These are phyloP conservation scores for Cordyceps javanica DNA, from an alignment of 2,329 filamentous ascomycete genomes.

Conservation along the genomic window DNA sequence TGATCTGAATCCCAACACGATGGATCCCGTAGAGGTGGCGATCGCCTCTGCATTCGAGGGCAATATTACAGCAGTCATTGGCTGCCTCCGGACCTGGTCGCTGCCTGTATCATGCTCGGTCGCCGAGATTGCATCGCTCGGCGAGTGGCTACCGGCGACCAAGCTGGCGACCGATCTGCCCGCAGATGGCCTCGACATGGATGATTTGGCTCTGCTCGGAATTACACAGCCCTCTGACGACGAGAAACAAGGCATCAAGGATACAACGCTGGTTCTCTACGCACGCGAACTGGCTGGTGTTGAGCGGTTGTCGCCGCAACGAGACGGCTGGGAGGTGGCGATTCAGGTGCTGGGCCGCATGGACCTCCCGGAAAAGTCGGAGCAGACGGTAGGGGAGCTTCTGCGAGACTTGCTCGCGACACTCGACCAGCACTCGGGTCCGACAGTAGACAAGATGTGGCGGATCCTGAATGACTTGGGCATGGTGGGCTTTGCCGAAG, in stretches of 20 bases:
- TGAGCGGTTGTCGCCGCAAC: slow-evolving; percentile 39
- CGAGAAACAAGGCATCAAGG: slow-evolving; percentile 62
- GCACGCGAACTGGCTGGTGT: slow-evolving; percentile 59
- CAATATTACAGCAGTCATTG: slow-evolving; percentile 69
- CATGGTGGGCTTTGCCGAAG: slow-evolving; percentile 71
- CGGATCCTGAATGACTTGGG: slow-evolving; percentile 70
- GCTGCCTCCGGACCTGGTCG: slow-evolving; percentile 73
- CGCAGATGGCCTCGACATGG: slow-evolving; percentile 67
- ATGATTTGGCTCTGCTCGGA: slow-evolving; percentile 78
- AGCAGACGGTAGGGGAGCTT: slow-evolving; percentile 67
- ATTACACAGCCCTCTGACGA: slow-evolving; percentile 54
- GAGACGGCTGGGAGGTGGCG: slow-evolving; percentile 84
- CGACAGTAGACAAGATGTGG: slow-evolving; percentile 76
- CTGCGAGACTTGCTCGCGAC: slow-evolving; percentile 59
- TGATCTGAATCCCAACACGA: slow-evolving; percentile 70
- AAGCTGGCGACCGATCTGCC: slow-evolving; percentile 38
- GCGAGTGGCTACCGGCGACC: slow-evolving; percentile 65
- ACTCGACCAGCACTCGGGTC: slow-evolving; percentile 58
- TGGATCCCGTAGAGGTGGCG: slow-evolving; percentile 71
- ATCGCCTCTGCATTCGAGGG: slow-evolving; percentile 78
- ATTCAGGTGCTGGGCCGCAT: slow-evolving; percentile 77
- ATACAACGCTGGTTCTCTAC: slow-evolving; percentile 72
- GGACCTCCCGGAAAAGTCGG: slow-evolving; percentile 64
- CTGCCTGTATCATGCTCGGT: slow-evolving; percentile 71
- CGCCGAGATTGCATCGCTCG: slow-evolving; percentile 76